Evolutionary conservation across 495 filamentous ascomycete species (phyloP), one percentile per base, ranked within the genome.

Genomic region (Oleoguttula mirabilis): DNA sequence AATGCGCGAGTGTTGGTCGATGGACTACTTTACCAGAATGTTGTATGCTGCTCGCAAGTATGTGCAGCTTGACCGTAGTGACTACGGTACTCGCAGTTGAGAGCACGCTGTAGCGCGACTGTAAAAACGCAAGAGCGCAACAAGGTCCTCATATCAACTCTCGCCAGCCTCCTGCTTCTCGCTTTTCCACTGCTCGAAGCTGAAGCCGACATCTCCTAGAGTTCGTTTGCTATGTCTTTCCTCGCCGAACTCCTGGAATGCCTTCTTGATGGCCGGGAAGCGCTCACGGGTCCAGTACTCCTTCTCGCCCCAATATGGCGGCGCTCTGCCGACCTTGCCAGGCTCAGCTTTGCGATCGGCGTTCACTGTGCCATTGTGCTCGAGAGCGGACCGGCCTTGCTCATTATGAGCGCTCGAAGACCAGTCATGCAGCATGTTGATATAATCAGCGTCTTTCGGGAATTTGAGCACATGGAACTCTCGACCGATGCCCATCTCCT

Each of bases 361-460:
- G 40, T 44, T 15, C 42, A 46, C 16, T 22, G 21, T 32, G 27
- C 33, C 30, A 5, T 32, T 10, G 16, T 23, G 20, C 5, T 10
- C 3, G 4, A n/a, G 20, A 21, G 15, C 32, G 15, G 8, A 7
- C 6, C 35, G 37, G 5, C 4, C 8, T 17, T 19, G 15, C 17
- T 41, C 25, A 3, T 12, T 36, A 16, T 51, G 34, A 14, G 79
- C 76, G 32, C 51, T 47, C 5, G 51, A 25, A 0, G 78, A 68
- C 76, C 79, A 80, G 12, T 72, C 68, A 43, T 79, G 66, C 7
- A 88, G 40, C 39, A 66, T 59, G 52, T 93, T 87, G 55, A 94
- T 73, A 44, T 92, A 92, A 8, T 79, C 68, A 0, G 72, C 80
- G 59, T 95, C 88, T 36, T 71, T 67, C 0, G 84, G 81, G 54